Evolutionary conservation across 2,329 filamentous ascomycete genomes (phyloP), one percentile per base, ranked within the genome.

Genomic region (Colletotrichum sp.): DNA sequence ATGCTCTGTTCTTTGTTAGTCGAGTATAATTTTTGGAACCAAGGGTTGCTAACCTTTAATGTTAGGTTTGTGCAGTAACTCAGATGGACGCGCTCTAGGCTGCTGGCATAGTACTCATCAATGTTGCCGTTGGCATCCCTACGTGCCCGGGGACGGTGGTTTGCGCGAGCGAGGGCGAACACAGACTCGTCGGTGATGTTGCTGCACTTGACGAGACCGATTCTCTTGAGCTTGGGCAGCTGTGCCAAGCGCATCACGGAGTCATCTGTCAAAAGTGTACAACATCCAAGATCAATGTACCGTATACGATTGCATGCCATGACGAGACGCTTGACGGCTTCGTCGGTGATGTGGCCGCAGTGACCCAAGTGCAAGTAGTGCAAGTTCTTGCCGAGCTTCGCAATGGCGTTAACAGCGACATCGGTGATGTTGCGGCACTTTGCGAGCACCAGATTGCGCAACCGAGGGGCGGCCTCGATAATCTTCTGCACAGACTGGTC

Each of bases 221-320:
- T 98, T 47, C 97, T 90, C 86, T 98, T 96, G 67, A 99, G 87
- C 83, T 99, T 99, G 5, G 97, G 97, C 8, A 99, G 89, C 16
- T 91, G 91, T 7, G 97, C 96, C 47, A 99, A 87, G 76, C 95
- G 93, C 75, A 90, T 93, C 18, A 99, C 93, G 27, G 96, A 98
- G 13, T 90, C 88, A 78, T 99, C 97, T 0, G 97, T 98, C 74
- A 99, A 87, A 78, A 95, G 93, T 16, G 90, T 91, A 83, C 97
- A 99, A 85, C 97, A 98, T n/a, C 97, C 97, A 57, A 99, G 87
- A 81, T 99, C 97, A 76, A 99, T 99, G 82, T 99, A 99, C 69
- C 97, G 91, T 77, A 99, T 98, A 29, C 97, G 92, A 80, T 96
- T 98, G 87, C 97, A 99, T 67, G 88, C 88, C 77, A 93, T 92